These are phyloP conservation scores for Euphorbia lathyris DNA, from an alignment of 345 rosid genomes.

Conservation along the genomic window DNA sequence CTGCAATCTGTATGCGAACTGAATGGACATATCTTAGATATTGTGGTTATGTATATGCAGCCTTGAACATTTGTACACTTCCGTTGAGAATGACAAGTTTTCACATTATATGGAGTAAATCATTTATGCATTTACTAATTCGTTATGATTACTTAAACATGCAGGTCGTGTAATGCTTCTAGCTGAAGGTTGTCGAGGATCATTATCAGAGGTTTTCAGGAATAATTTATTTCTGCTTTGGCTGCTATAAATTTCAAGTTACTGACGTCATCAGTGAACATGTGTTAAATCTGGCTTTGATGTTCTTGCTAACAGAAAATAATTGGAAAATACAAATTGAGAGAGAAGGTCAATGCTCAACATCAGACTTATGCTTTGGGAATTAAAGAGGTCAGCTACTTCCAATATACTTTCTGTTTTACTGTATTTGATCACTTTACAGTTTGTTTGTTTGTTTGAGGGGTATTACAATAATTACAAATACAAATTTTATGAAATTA, in stretches of 20 bases:
- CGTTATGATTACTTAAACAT: slow-evolving; percentile 19
- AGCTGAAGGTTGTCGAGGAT: slow-evolving; percentile 98
- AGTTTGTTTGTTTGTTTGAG: too few species aligned
- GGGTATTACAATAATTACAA: too few species aligned
- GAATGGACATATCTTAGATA: neutral
- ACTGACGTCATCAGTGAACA: slow-evolving; percentile 4
- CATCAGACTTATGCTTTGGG: slow-evolving; percentile 98
- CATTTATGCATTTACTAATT: neutral
- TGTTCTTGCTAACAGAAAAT: slow-evolving; percentile 47
- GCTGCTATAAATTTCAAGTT: neutral
- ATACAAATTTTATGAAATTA: too few species aligned
- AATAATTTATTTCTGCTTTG: slow-evolving; percentile 15
- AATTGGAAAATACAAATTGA: slow-evolving; percentile 59
- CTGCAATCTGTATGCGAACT: neutral
- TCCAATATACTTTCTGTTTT: slow-evolving; percentile 8
- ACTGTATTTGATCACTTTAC: slow-evolving; percentile 12
- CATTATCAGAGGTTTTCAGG: slow-evolving; percentile 78
- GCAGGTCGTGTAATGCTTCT: slow-evolving; percentile 74
- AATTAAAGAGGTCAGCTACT: slow-evolving; percentile 69
- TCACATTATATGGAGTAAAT: neutral
- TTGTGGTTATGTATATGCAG: neutral
- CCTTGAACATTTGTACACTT: neutral
- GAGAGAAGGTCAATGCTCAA: slow-evolving; percentile 78
- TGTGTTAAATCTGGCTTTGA: slow-evolving; percentile 21
- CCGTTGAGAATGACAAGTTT: neutral